Percentiles rank a stretch among this genome's conserved stretches.
These are phyloP conservation scores for Baorangia bicolor DNA, from an alignment of 768 basidiomycete species.

Conservation along the genomic window DNA sequence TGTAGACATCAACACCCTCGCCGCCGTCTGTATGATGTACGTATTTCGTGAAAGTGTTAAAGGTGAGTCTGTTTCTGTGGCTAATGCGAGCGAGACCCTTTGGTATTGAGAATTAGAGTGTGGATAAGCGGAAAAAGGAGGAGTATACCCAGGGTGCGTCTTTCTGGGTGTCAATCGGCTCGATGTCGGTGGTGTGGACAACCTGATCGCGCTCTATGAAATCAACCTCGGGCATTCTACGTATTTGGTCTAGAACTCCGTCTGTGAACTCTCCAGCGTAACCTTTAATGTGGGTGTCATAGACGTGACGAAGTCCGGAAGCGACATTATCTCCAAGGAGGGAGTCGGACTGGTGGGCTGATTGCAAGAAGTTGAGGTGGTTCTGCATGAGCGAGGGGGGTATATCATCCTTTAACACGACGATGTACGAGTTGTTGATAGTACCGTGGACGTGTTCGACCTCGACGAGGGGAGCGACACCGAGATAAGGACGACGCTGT, in stretches of 20 bases:
- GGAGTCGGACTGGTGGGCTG: slow-evolving; percentile 54
- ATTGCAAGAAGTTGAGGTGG: slow-evolving; percentile 77
- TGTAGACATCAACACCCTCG: slow-evolving; percentile 90
- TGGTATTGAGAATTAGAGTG: slow-evolving; percentile 11
- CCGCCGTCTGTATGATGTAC: slow-evolving; percentile 71
- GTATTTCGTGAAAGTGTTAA: slow-evolving; percentile 85
- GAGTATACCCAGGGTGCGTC: slow-evolving; percentile 81
- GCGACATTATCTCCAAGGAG: slow-evolving; percentile 44
- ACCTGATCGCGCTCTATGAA: slow-evolving; percentile 94
- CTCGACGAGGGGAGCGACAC: slow-evolving; percentile 60
- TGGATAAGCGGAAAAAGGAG: background rate
- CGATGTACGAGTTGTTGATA: slow-evolving; percentile 92
- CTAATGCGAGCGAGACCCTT: slow-evolving; percentile 96
- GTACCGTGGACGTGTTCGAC: slow-evolving; percentile 65
- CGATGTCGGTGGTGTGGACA: slow-evolving; percentile 58
- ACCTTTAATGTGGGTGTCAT: slow-evolving; percentile 68
- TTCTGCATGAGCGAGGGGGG: slow-evolving; percentile 58
- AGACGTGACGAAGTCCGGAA: slow-evolving; percentile 71
- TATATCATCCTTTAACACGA: slow-evolving; percentile 78
- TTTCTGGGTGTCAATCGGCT: slow-evolving; percentile 44
- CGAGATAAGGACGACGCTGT: slow-evolving; percentile 43
- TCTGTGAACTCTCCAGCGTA: slow-evolving; percentile 82
- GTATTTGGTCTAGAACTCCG: slow-evolving; percentile 68
- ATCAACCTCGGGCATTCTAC: slow-evolving; percentile 84
- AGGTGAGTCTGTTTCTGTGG: slow-evolving; percentile 72